Base-by-base conservation (phyloP, 179 eudicot genomes). In the Actinidia arguta region DNA sequence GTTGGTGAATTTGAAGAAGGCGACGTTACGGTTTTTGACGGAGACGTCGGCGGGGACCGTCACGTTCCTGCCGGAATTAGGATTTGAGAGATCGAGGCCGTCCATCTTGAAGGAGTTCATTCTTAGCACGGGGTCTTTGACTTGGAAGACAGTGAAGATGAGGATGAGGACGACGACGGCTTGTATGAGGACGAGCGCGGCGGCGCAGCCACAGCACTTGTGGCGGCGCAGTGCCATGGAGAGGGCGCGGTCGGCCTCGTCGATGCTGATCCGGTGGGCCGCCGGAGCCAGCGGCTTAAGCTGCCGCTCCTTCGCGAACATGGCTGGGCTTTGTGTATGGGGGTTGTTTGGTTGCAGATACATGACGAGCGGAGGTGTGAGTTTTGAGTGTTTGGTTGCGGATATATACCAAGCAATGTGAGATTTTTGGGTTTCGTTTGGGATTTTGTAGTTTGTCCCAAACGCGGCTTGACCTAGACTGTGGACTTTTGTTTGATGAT, bases 21-120 rank as follows among this genome's bases (percentile, higher is more conserved):
- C 90, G 52, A 81, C 81, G 55, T 88, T 87, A 0, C 88, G 88
- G 67, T 87, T 89, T 25, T 86, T 89, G 10, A 89, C 73, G 8
- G 89, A 77, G 1, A 89, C 78, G 2, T 73, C 83, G 5, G 78
- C 83, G 0, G 27, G 27, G 5, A 82, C 52, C 3, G 87, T 81
- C 25, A 84, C 8, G 72, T 80, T 86, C 5, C 7, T 16, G 5
- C 4, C 31, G 0, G 79, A 64, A 0, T 6, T 51, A 47, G 0
- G 13, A n/a, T n/a, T n/a, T n/a, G n/a, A n/a, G 2, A 2, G 12
- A 20, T 74, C 76, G 0, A 81, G 5, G 17, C 89, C 85, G n/a
- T 70, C 8, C 10, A 86, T 55, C 12, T 31, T 66, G 2, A 83
- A 42, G 10, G 79, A 72, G 18, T 85, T 80, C 75, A 87, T 50